These are phyloP conservation scores for Tetrapyrgos nigripes DNA, from an alignment of 1,284 basidiomycete genomes.

Conservation along the genomic window DNA sequence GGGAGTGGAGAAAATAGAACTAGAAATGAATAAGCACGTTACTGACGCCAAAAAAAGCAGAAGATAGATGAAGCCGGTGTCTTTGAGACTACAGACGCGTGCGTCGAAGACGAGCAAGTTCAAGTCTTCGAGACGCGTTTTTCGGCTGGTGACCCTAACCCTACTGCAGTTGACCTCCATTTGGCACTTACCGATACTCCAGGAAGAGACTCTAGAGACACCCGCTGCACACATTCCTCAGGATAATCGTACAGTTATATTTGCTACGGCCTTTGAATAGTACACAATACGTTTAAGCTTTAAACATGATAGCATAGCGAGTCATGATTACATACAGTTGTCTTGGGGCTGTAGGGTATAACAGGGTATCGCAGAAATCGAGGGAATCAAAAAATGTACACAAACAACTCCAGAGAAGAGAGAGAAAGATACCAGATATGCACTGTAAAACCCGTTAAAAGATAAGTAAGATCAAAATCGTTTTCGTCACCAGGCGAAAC, in stretches of 20 bases:
- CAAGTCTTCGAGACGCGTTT: too few relatives aligned
- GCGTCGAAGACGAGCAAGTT: background rate
- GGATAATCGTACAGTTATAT: too few relatives aligned
- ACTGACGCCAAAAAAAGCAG: background rate
- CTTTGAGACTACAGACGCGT: too few relatives aligned
- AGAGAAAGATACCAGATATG: background rate
- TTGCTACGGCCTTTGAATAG: too few relatives aligned
- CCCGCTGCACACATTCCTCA: too few relatives aligned
- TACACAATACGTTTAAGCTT: too few relatives aligned
- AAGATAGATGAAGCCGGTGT: background rate
- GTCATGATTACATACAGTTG: too few relatives aligned
- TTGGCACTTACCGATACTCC: too few relatives aligned
- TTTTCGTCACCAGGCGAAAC: too few relatives aligned
- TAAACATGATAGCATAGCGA: background rate
- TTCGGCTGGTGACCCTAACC: too few relatives aligned
- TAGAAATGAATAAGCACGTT: background rate
- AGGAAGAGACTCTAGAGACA: too few relatives aligned
- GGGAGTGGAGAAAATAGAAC: background rate
- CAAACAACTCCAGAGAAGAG: background rate
- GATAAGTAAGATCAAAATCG: background rate
- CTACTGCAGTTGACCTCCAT: too few relatives aligned
- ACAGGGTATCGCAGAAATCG: background rate
- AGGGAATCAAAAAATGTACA: background rate
- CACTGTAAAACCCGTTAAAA: background rate
- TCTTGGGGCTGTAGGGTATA: background rate